Evolutionary conservation across 345 rosid genomes (phyloP), one percentile per base, ranked within the genome.

Genomic region (Populus nigra): DNA sequence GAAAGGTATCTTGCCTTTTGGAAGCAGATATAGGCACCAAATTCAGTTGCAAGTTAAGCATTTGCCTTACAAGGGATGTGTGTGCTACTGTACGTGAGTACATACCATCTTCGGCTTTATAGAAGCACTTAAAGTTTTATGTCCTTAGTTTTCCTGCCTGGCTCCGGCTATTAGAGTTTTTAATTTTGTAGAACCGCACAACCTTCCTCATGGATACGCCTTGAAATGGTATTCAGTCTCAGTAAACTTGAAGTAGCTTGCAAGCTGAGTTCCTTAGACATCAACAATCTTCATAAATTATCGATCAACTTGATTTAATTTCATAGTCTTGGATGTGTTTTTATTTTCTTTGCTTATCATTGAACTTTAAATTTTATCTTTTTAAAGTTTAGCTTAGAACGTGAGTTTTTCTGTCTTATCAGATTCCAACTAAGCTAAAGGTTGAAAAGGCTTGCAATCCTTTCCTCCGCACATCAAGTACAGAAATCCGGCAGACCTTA

Each of bases 361-460:
- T 15, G 5, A 31, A 10, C 1, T 38, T 72, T 18, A 5, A 33
- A 8, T 55, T 35, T 33, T n/a, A 2, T 71, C 23, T 22, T 8
- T 69, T 33, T 20, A 39, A 43, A 39, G 7, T 43, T 69, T 7
- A 4, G 10, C 27, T 38, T 13, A 22, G 43, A 73, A 25, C 11
- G 23, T 61, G 38, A 23, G 36, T 75, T 62, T 55, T 35, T 49
- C 17, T n/a, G 13, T 43, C 41, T 69, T 43, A 38, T 31, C 84
- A 96, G 99, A 87, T 93, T 77, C 99, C 99, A 45, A 92, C 94
- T 1, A 86, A 85, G 31, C 73, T 96, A 5, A 96, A 90, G 88
- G 73, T 86, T 69, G 99, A 96, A 87, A 93, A 93, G 83, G 90
- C 86, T 16, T 93, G 98, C 71, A 96, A 96, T 78, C 97, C 99